A percentile compares a stretch with the other conserved stretches of the same genome.
Conservation (phyloP, 2,329 filamentous ascomycete genomes). For the Aspergillus terreus region DNA sequence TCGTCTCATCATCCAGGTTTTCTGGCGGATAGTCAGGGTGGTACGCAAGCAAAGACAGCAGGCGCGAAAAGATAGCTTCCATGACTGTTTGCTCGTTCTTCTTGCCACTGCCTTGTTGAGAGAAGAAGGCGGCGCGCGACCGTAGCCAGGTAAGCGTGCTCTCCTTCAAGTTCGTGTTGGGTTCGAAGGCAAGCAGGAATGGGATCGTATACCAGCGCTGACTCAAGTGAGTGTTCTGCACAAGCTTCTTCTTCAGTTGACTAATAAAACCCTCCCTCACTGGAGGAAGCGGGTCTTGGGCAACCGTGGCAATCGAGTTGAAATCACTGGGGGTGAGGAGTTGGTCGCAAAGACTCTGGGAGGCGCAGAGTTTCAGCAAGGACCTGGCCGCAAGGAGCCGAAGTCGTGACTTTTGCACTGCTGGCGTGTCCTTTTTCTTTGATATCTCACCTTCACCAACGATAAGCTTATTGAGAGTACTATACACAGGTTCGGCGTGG, state of each 20-base stretch:
- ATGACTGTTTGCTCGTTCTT: slow-evolving; percentile 59
- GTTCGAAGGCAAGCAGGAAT: slow-evolving; percentile 90
- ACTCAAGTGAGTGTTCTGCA: slow-evolving; percentile 63
- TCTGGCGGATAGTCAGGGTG: slow-evolving; percentile 74
- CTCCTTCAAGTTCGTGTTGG: slow-evolving; percentile 66
- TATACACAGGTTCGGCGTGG: slow-evolving; percentile 66
- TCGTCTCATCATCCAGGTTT: slow-evolving; percentile 38
- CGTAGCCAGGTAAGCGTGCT: slow-evolving; percentile 84
- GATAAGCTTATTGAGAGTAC: slow-evolving; percentile 73
- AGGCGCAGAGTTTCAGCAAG: slow-evolving; percentile 77
- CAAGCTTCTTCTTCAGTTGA: slow-evolving; percentile 71
- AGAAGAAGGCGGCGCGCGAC: slow-evolving; percentile 68
- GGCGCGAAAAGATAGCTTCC: slow-evolving; percentile 75
- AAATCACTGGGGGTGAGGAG: slow-evolving; percentile 71
- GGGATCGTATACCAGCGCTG: slow-evolving; percentile 85
- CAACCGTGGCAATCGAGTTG: slow-evolving; percentile 73
- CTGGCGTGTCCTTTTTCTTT: slow-evolving; percentile 70
- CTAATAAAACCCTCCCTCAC: slow-evolving; percentile 77
- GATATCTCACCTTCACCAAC: slow-evolving; percentile 74
- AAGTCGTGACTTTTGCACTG: slow-evolving; percentile 74
- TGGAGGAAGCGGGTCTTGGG: slow-evolving; percentile 70
- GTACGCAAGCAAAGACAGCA: slow-evolving; percentile 85
- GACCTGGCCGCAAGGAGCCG: slow-evolving; percentile 77
- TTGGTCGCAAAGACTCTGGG: slow-evolving; percentile 68
- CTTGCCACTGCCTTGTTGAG: slow-evolving; percentile 39